Evolutionary conservation across 768 basidiomycete genomes (phyloP).

Genomic region (Phaeotremella fagi): DNA sequence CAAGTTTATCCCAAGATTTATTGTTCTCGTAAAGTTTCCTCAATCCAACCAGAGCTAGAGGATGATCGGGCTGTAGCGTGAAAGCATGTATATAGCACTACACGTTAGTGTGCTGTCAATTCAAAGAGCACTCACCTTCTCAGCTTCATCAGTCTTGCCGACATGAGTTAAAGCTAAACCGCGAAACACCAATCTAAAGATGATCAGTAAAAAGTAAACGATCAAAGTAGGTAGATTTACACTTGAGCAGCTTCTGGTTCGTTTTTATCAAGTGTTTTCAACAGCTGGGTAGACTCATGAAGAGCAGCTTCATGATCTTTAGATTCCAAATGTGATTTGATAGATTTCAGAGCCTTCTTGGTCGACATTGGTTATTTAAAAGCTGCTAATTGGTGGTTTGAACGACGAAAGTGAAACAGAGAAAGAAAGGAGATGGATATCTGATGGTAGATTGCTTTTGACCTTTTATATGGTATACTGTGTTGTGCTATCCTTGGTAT

Average conservation of each 20-base stretch:
- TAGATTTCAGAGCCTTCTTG: slow-evolving; percentile 41
- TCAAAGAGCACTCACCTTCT: slow-evolving; percentile 62
- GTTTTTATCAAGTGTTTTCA: slow-evolving; percentile 24
- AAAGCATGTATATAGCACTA: slow-evolving; percentile 79
- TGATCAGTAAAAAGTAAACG: background rate
- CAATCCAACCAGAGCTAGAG: slow-evolving; percentile 57
- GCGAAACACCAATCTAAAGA: slow-evolving; percentile 71
- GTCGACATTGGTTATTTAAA: slow-evolving; percentile 8
- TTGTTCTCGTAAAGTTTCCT: slow-evolving; percentile 40
- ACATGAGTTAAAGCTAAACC: slow-evolving; percentile 75
- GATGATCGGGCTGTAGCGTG: slow-evolving; percentile 61
- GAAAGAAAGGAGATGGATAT: too few relatives aligned
- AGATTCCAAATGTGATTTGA: slow-evolving; percentile 30
- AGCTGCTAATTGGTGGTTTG: too few relatives aligned
- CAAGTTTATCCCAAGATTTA: slow-evolving; percentile 26
- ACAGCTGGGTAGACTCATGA: slow-evolving; percentile 27
- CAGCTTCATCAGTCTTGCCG: slow-evolving; percentile 65
- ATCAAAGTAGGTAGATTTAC: slow-evolving; percentile 12
- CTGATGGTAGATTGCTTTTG: too few relatives aligned
- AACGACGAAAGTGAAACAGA: too few relatives aligned
- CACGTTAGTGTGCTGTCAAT: background rate
- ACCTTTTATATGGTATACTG: too few relatives aligned
- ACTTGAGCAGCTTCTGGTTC: slow-evolving; percentile 32
- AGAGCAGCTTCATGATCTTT: slow-evolving; percentile 33
- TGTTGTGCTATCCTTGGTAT: too few relatives aligned